phyloP scores from a whole-genome alignment of 1,139 yeast species.

The Hansenula sp. region DNA sequence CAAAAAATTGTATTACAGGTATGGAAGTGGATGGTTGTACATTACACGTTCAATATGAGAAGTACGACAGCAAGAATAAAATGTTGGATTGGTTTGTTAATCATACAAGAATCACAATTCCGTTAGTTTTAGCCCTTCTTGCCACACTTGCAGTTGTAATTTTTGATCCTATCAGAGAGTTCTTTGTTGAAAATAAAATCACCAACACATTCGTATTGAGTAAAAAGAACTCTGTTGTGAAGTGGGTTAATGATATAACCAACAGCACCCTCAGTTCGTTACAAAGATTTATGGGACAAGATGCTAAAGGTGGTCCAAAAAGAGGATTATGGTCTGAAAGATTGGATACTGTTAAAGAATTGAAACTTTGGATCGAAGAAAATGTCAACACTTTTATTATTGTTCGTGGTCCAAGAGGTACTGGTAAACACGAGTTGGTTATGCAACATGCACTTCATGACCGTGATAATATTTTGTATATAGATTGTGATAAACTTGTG shows the following conservation, averaged over 20 bases:
- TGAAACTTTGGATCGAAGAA: constrained; percentile 71
- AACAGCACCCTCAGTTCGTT: constrained; percentile 35
- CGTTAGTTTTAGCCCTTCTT: constrained; percentile 48
- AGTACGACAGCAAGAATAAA: constrained; percentile 45
- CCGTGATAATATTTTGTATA: constrained; percentile 53
- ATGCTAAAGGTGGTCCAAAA: constrained; percentile 30
- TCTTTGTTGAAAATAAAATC: constrained; percentile 71
- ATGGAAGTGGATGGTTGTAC: constrained; percentile 53
- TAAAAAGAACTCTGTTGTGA: constrained; percentile 28
- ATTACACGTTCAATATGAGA: constrained; percentile 70
- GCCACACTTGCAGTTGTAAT: constrained; percentile 81
- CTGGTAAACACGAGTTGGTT: constrained; percentile 84
- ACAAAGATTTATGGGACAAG: constrained; percentile 31
- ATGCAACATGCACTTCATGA: constrained; percentile 59
- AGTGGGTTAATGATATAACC: constrained; percentile 29
- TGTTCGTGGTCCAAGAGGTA: constrained; percentile 89
- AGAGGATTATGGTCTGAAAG: constrained; percentile 69
- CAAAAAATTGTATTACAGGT: constrained; percentile 90
- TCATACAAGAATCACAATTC: constrained; percentile 77
- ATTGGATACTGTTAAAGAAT: constrained; percentile 57
- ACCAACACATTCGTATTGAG: constrained; percentile 44
- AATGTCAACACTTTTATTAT: constrained; percentile 83
- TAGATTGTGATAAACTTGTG: constrained; percentile 75
- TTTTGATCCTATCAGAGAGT: constrained; percentile 89
- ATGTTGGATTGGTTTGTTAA: constrained; percentile 55